Evolutionary conservation across 139 green algal genomes (phyloP), one percentile per base, ranked within the genome.

Genomic region (Chlorella sorokiniana): DNA sequence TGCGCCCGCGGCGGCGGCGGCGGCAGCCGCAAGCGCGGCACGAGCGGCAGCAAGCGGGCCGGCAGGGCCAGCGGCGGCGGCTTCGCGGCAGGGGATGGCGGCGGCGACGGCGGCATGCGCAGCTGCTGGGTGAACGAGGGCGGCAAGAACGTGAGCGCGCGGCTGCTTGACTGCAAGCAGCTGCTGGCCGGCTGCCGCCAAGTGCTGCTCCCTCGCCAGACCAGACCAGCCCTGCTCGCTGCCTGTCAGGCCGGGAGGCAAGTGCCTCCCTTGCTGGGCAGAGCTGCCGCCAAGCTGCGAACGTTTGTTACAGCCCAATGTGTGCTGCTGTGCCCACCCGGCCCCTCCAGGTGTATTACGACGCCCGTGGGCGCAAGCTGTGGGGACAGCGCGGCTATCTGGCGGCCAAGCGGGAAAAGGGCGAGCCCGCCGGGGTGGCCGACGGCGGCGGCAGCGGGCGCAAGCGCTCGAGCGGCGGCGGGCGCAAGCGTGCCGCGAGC

Each of bases 321-420:
- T n/a, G n/a, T n/a, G n/a, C n/a, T n/a, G n/a, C n/a, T n/a, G n/a
- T n/a, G n/a, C n/a, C n/a, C n/a, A n/a, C n/a, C n/a, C n/a, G n/a
- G n/a, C n/a, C n/a, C n/a, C n/a, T n/a, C n/a, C n/a, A 79, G 73
- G 54, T 79, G 2, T 79, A 79, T 37, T 40, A 40, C 4, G 73
- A 79, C 31, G 54, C 73, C 10, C 4, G 11, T 5, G 73, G 73
- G n/a, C 27, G 37, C 3, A 68, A n/a, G 23, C 59, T 68, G 73
- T 37, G 16, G 25, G 73, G 73, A 0, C 73, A 79, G 73, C 29
- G 10, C 11, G 73, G 23, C 0, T 79, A 79, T 37, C 4, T 68
- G 52, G 11, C 59, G 10, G 27, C 44, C 27, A 67, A 65, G 8
- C 23, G 29, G 27, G 73, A 79, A 7, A 52, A 29, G 4, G 73